Evolutionary conservation across 495 filamentous ascomycete genomes (phyloP).

Genomic region (Hyaloscypha variabilis): DNA sequence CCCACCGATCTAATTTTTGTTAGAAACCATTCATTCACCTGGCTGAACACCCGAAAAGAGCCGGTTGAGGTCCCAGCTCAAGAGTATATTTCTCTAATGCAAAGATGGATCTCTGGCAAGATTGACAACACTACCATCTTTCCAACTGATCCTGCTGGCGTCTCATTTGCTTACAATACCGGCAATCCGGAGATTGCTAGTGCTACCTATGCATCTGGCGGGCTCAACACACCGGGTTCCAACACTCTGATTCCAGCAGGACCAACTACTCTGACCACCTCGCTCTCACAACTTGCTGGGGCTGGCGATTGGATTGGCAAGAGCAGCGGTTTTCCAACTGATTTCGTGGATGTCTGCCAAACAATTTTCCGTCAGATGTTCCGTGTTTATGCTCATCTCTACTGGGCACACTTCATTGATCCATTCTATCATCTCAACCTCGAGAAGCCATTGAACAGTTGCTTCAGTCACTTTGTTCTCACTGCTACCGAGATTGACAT

Average conservation of each 20-base stretch:
- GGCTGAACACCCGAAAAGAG: conserved; percentile 70
- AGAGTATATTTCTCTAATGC: conserved; percentile 89
- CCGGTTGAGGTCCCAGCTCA: conserved; percentile 73
- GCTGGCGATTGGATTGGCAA: conserved; percentile 81
- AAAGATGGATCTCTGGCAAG: conserved; percentile 92
- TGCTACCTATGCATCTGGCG: conserved; percentile 60
- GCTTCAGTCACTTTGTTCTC: conserved; percentile 90
- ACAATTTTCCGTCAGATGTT: conserved; percentile 97
- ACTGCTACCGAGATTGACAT: conserved; percentile 84
- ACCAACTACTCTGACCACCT: conserved; percentile 47
- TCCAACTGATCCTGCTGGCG: conserved; percentile 69
- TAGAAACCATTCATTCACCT: conserved; percentile 87
- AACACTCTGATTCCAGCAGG: conserved; percentile 50
- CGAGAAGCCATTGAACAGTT: conserved; percentile 89
- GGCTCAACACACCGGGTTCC: conserved; percentile 58
- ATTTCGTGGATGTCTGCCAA: conserved; percentile 82
- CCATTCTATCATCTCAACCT: conserved; percentile 83
- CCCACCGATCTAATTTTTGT: conserved; percentile 18
- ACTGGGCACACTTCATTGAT: conserved; percentile 80
- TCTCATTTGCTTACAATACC: conserved; percentile 57
- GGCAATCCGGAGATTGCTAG: conserved; percentile 44
- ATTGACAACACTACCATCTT: conserved; percentile 85
- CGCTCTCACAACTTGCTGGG: conserved; percentile 50
- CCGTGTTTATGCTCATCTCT: conserved; percentile 90
- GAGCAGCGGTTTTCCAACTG: conserved; percentile 82